Evolutionary conservation across 345 rosid genomes (phyloP).

Genomic region (Gossypium turneri): DNA sequence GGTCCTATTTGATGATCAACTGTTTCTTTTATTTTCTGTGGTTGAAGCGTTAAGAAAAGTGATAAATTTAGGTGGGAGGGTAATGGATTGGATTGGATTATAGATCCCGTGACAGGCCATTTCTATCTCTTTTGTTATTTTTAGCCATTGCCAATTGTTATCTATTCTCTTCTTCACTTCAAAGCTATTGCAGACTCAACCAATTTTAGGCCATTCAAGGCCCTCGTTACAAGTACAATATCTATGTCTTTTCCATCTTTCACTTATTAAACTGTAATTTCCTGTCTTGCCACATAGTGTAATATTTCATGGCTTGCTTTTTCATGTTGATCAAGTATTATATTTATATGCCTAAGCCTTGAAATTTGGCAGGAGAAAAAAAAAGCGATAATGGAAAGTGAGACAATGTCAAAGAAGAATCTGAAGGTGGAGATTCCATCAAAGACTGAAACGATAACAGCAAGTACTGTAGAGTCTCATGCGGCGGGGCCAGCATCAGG

Average conservation of each 20-base stretch:
- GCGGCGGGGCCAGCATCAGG: conserved; percentile 11
- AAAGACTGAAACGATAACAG: conserved; percentile 6
- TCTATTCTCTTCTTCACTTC: not conserved
- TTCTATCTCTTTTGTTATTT: not conserved
- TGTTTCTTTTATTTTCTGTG: not conserved
- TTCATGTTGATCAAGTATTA: not conserved
- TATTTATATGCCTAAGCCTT: not conserved
- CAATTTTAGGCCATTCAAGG: not conserved
- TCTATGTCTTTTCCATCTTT: no score
- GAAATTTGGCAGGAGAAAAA: not conserved
- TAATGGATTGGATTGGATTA: conserved; percentile 16
- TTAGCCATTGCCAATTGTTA: not conserved
- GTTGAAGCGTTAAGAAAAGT: conserved; percentile 37
- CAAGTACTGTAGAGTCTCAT: not conserved
- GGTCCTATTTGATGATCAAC: conserved; percentile 2
- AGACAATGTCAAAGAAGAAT: conserved; percentile 19
- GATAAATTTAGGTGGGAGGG: conserved; percentile 29
- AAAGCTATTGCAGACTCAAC: not conserved
- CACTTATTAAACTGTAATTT: no score
- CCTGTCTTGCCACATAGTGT: no score
- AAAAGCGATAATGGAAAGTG: conserved; percentile 27
- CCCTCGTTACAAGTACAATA: not conserved
- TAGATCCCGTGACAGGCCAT: no score
- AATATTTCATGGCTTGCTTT: no score
- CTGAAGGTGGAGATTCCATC: conserved; percentile 40